Percentiles rank a stretch among this genome's conserved stretches.
Conservation (phyloP, 768 basidiomycete species). For the Hydnum rufescens region DNA sequence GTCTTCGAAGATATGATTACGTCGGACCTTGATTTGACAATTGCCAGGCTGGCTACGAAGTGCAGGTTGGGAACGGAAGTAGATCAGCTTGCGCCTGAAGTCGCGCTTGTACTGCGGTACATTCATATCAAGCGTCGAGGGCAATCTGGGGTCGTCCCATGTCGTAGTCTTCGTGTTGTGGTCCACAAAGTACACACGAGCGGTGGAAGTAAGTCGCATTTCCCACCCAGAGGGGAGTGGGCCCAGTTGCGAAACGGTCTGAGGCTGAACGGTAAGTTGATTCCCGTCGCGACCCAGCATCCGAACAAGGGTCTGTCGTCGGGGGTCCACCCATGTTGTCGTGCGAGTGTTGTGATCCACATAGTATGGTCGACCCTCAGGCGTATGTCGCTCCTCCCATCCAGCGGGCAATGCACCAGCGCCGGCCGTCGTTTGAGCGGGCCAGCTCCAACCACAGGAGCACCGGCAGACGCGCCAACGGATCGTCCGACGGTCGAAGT, state of each 20-base stretch:
- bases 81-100: constrained; percentile 96
- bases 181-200: constrained; percentile 97
- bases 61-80: constrained; percentile 96
- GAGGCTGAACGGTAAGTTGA: constrained; percentile 20
- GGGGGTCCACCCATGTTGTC: constrained; percentile 99
- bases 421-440: constrained; percentile 45
- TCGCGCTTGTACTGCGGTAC: constrained; percentile 99
- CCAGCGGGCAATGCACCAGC: constrained; percentile 81
- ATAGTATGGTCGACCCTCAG: constrained; percentile 95
- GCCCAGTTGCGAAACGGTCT: constrained; percentile 88
- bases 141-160: constrained; percentile 95
- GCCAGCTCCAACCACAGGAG: constrained; percentile 10
- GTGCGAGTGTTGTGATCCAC: constrained; percentile 99
- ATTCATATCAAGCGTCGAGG: constrained; percentile 86
- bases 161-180: constrained; percentile 99
- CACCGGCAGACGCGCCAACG: constrained; percentile 14
- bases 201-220: constrained; percentile 96
- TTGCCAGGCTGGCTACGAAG: constrained; percentile 97
- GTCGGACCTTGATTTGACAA: constrained; percentile 94
- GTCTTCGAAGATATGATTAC: constrained; percentile 98
- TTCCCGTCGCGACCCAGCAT: constrained; percentile 91
- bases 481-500: constrained; percentile 14
- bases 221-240: constrained; percentile 98
- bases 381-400: constrained; percentile 98
- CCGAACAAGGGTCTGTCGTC: constrained; percentile 88